Percentiles rank a stretch among this genome's conserved stretches.
phyloP scores from a whole-genome alignment of 1,139 yeast species.

The Candida tetrigidarum region DNA sequence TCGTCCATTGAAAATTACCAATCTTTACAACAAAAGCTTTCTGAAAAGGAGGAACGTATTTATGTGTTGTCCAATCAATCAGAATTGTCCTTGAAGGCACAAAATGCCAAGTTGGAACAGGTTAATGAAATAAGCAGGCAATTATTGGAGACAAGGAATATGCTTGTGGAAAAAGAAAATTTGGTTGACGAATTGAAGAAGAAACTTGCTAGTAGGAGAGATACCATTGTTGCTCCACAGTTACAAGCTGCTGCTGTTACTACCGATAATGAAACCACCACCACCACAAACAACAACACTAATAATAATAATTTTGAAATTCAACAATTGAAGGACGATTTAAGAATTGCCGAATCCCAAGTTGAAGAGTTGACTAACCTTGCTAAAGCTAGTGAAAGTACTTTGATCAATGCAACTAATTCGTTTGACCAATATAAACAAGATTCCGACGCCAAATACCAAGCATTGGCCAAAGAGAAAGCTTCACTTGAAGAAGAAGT shows the following conservation, averaged over 20 bases:
- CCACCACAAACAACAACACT: slow-evolving; percentile 12
- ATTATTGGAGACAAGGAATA: slow-evolving; percentile 46
- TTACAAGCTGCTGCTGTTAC: slow-evolving; percentile 3
- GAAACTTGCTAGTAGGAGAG: slow-evolving; percentile 20
- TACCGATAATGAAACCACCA: too few species aligned
- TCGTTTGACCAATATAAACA: slow-evolving; percentile 38
- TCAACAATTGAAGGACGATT: slow-evolving; percentile 40
- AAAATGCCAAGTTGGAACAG: slow-evolving; percentile 68
- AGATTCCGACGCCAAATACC: slow-evolving; percentile 28
- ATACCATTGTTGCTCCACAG: slow-evolving; percentile 8
- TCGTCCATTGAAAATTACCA: slow-evolving; percentile 59
- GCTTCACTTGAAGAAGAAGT: slow-evolving; percentile 25
- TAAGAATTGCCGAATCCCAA: slow-evolving; percentile 42
- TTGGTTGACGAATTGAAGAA: slow-evolving; percentile 29
- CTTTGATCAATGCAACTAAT: slow-evolving; percentile 40
- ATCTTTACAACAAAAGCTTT: slow-evolving; percentile 51
- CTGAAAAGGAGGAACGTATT: slow-evolving; percentile 54
- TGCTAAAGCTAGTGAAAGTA: slow-evolving; percentile 47
- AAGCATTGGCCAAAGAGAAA: slow-evolving; percentile 28
- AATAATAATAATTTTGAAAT: slow-evolving; percentile 28
- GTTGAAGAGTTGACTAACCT: slow-evolving; percentile 42
- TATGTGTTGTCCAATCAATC: slow-evolving; percentile 51
- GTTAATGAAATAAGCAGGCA: slow-evolving; percentile 53
- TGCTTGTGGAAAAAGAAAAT: slow-evolving; percentile 36
- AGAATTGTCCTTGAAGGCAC: slow-evolving; percentile 62